Evolutionary conservation across 2,329 filamentous ascomycete species (phyloP).

Genomic region (Sarocladium brachiariae): DNA sequence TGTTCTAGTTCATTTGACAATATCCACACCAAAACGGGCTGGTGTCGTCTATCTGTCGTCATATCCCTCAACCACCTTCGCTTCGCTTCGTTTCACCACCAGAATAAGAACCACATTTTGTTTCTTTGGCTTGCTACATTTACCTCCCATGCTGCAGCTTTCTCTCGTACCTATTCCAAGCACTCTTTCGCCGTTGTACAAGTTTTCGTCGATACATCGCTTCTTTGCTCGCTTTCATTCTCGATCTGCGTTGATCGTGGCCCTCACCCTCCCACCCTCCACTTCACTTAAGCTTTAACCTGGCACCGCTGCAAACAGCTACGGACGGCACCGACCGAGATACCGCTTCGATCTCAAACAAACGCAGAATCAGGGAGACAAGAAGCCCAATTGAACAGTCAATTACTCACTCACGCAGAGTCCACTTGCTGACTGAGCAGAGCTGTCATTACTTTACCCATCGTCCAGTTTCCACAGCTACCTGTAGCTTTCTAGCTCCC

Average conservation of each 20-base stretch:
- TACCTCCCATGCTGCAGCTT: too few species aligned
- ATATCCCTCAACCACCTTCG: neutral
- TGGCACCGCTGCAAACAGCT: neutral
- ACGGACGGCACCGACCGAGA: neutral
- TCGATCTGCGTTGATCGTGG: neutral
- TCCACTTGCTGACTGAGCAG: neutral
- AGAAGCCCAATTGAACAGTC: too few species aligned
- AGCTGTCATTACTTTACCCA: neutral
- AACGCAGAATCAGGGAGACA: too few species aligned
- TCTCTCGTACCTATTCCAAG: too few species aligned
- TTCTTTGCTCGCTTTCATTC: neutral
- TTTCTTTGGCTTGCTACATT: too few species aligned
- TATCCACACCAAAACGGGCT: too few species aligned
- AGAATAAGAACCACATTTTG: neutral
- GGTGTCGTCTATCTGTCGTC: constrained; percentile 1
- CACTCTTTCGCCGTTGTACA: too few species aligned
- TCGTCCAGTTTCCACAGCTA: neutral
- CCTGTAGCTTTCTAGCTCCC: neutral
- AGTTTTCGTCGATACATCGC: neutral
- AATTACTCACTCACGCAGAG: neutral
- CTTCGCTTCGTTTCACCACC: neutral
- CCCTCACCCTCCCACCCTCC: neutral
- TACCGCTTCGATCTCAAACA: neutral
- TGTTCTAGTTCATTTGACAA: too few species aligned
- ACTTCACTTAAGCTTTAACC: neutral